These are phyloP conservation scores for Pholiota molesta DNA, from an alignment of 768 basidiomycete species.

Conservation along the genomic window DNA sequence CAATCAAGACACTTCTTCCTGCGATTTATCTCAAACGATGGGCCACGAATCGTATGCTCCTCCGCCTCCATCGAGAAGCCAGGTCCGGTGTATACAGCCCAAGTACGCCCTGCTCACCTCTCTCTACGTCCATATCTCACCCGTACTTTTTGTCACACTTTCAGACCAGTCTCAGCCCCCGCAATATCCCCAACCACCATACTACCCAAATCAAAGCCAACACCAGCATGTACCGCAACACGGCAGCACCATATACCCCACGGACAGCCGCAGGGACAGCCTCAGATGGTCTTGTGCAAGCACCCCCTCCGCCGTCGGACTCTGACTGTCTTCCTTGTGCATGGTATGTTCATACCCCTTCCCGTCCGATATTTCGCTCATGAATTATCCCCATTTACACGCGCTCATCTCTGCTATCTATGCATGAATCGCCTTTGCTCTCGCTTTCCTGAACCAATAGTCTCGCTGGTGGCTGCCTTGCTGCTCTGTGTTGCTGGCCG, in stretches of 20 bases:
- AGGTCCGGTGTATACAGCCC: constrained; percentile 16
- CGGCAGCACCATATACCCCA: background rate
- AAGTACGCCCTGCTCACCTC: constrained; percentile 9
- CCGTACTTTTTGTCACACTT: background rate
- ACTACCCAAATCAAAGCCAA: constrained; percentile 8
- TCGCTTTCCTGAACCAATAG: background rate
- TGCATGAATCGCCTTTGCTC: background rate
- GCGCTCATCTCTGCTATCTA: background rate
- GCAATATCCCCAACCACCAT: constrained; percentile 9
- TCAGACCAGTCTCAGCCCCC: constrained; percentile 4
- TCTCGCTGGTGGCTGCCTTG: constrained; percentile 10
- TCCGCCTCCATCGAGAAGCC: constrained; percentile 15
- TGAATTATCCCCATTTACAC: background rate
- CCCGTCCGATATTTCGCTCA: background rate
- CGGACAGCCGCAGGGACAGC: background rate
- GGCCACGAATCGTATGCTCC: background rate
- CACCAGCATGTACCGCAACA: constrained; percentile 11
- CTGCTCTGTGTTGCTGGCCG: constrained; percentile 20
- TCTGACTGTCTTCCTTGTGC: constrained; percentile 16
- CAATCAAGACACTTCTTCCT: background rate
- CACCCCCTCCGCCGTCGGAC: constrained; percentile 6
- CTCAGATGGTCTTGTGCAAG: constrained; percentile 8
- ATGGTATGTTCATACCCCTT: constrained; percentile 16
- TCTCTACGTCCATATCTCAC: background rate
- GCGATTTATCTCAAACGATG: background rate